Conservation (phyloP, 2,329 filamentous ascomycete species). For the Exophiala sp. region DNA sequence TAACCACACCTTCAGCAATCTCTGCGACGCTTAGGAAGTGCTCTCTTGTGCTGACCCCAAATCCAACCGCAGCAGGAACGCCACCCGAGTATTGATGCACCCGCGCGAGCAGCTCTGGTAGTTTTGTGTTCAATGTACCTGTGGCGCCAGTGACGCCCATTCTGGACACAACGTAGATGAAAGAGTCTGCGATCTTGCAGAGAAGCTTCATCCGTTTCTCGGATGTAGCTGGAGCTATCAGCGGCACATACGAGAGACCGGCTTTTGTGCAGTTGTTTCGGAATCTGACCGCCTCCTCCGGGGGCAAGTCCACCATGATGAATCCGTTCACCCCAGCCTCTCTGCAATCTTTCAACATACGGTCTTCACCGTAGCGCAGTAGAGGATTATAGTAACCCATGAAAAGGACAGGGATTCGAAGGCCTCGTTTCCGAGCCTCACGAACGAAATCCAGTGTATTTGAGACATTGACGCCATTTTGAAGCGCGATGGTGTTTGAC, state of each 20-base stretch:
- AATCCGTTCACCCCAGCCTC: slow-evolving; percentile 87
- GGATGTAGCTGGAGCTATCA: slow-evolving; percentile 90
- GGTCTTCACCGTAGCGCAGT: slow-evolving; percentile 88
- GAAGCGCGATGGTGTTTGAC: slow-evolving; percentile 81
- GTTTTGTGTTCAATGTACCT: slow-evolving; percentile 70
- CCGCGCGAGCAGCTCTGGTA: slow-evolving; percentile 73
- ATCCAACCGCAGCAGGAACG: slow-evolving; percentile 85
- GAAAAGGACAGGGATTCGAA: slow-evolving; percentile 76
- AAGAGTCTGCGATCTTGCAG: slow-evolving; percentile 94
- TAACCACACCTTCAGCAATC: slow-evolving; percentile 88
- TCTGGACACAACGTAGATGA: slow-evolving; percentile 96
- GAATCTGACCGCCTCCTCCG: slow-evolving; percentile 92
- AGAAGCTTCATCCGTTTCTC: slow-evolving; percentile 91
- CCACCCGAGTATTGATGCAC: slow-evolving; percentile 91
- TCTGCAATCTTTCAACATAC: slow-evolving; percentile 75
- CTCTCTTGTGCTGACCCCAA: slow-evolving; percentile 90
- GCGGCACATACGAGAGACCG: slow-evolving; percentile 87
- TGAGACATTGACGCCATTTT: slow-evolving; percentile 79
- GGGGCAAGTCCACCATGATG: slow-evolving; percentile 91
- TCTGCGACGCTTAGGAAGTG: slow-evolving; percentile 82
- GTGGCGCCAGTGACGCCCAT: slow-evolving; percentile 94
- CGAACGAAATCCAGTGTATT: slow-evolving; percentile 77
- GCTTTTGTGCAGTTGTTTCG: slow-evolving; percentile 73
- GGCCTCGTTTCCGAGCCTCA: slow-evolving; percentile 67
- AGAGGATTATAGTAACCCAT: slow-evolving; percentile 99